Percentiles rank a stretch among this genome's conserved stretches.
Evolutionary conservation across 2,329 filamentous ascomycete genomes (phyloP).

Genomic region (Chaetomium strumarium): DNA sequence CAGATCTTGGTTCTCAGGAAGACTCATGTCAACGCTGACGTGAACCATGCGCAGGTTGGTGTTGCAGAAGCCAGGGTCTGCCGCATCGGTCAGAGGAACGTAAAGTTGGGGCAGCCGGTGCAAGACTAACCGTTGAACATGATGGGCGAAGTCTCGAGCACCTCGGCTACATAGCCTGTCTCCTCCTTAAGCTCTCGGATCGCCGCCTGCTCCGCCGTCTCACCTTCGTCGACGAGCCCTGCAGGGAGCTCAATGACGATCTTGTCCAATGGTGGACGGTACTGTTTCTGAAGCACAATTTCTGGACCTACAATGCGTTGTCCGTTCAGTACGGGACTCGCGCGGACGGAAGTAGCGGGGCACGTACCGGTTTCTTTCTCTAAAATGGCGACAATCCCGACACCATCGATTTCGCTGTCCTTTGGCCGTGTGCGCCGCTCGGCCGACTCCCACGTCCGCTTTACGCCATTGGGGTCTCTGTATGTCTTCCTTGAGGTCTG

Average conservation of each 20-base stretch:
- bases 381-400: slow-evolving; percentile 67
- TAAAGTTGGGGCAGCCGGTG: background rate
- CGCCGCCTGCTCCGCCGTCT: slow-evolving; percentile 56
- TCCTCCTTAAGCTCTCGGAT: slow-evolving; percentile 61
- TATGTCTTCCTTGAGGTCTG: slow-evolving; percentile 50
- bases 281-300: slow-evolving; percentile 62
- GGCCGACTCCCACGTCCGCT: slow-evolving; percentile 65
- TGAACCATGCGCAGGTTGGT: slow-evolving; percentile 66
- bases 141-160: slow-evolving; percentile 53
- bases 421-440: slow-evolving; percentile 63
- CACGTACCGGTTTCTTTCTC: slow-evolving; percentile 42
- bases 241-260: slow-evolving; percentile 60
- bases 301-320: slow-evolving; percentile 36
- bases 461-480: slow-evolving; percentile 52
- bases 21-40: slow-evolving; percentile 62
- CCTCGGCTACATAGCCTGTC: slow-evolving; percentile 57
- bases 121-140: slow-evolving; percentile 52
- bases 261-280: slow-evolving; percentile 54
- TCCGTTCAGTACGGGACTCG: background rate
- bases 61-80: slow-evolving; percentile 59
- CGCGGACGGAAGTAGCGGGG: background rate
- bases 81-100: background rate
- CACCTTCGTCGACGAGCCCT: slow-evolving; percentile 56
- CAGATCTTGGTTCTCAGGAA: slow-evolving; percentile 63
- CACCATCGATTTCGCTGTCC: slow-evolving; percentile 59